Evolutionary conservation across 2,329 filamentous ascomycete species (phyloP), one percentile per base, ranked within the genome.

Genomic region (Hymenoscyphus occultus): DNA sequence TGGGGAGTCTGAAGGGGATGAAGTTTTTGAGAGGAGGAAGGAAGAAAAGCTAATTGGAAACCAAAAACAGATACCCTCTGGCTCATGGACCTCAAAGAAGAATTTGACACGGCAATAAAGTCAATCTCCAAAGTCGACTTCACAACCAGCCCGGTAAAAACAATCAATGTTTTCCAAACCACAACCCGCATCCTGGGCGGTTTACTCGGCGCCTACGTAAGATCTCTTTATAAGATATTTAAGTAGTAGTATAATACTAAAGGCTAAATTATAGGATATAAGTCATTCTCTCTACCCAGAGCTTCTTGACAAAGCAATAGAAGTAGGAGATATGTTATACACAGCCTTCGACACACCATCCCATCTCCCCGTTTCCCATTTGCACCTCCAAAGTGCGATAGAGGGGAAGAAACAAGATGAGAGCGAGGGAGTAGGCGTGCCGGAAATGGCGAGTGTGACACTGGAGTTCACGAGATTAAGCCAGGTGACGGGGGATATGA

Each of bases 21-120:
- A 16, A 16, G 16, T 40, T 14, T 45, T 45, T 45, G 13, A 16
- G 40, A 16, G 13, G 5, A 45, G 16, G 13, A 45, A 16, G 40
- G 13, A 35, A 35, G 40, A 16, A n/a, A 45, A n/a, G 14, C 42
- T 45, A 9, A 51, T 51, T 10, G 32, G 3, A 10, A 22, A 22
- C 9, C 3, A 12, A 12, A 22, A 28, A 51, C 3, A 56, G 92
- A 96, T 73, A 93, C 91, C 0, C 80, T 96, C 2, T 95, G 90
- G 90, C 93, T 96, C 69, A 92, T 94, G 84, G 90, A 85, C 39
- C 73, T 96, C 77, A 85, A 85, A 71, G 82, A 89, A 0, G 90
- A 95, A 71, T 96, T 96, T 73, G 85, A 91, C 64, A 48, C 64
- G 31, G 70, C 72, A 1, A 62, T 73, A 1, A 86, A 90, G 65